Evolutionary conservation across 2,329 filamentous ascomycete genomes (phyloP), one percentile per base, ranked within the genome.

Genomic region (Colletotrichum lindemuthianum): DNA sequence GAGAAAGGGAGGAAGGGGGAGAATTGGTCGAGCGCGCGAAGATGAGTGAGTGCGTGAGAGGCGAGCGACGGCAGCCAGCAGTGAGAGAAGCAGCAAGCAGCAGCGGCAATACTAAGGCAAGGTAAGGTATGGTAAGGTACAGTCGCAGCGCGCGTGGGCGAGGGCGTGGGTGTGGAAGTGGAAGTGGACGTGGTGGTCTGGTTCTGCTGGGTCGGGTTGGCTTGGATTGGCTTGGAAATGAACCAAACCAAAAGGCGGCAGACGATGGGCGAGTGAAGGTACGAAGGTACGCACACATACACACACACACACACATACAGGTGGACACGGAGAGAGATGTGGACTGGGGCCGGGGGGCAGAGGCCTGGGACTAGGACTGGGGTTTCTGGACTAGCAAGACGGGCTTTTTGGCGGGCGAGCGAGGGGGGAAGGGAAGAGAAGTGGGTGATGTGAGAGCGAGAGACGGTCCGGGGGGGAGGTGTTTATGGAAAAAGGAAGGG

Each of bases 1-100:
- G 68, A 67, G 68, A 69, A 69, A 67, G 66, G 65, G 67, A 73
- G 66, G 65, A 67, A 65, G 64, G 44, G 63, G 43, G 59, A 56
- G 51, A 55, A 58, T 50, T 36, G 57, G 57, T 60, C 57, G 50
- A 59, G 61, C 52, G 49, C n/a, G 55, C 11, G 54, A 40, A 36
- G 32, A 36, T 43, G 16, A 39, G 50, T 32, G 50, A 53, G 8
- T 49, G 63, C 51, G 60, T 39, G 61, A 41, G 61, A 45, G 54
- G 56, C 44, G 48, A 52, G 24, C 37, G 59, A 51, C 47, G 55
- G 32, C 16, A 65, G 59, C 41, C 32, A 60, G 52, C 7, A 58
- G 37, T 15, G 55, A 59, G 49, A 39, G 60, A 41, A 53, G 47
- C 37, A 34, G 55, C 52, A 50, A 24, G 59, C 54, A 39, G 59